Evolutionary conservation across 768 basidiomycete genomes (phyloP).

Genomic region (Trametes maxima): DNA sequence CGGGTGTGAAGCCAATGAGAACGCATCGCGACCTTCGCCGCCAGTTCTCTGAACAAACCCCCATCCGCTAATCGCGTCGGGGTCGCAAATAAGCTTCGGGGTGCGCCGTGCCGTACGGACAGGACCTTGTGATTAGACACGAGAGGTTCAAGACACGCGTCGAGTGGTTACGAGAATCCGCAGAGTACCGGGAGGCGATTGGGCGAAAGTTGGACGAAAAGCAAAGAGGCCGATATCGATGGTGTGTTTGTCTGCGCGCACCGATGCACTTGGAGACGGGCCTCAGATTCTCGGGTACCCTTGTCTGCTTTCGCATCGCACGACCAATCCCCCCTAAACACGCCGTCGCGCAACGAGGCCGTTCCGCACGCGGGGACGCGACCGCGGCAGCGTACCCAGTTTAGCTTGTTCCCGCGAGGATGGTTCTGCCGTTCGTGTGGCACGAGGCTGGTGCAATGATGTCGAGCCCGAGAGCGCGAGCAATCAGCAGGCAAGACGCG

Average conservation of each 20-base stretch:
- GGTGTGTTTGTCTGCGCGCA: background rate
- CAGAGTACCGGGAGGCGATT: background rate
- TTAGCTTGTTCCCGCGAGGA: background rate
- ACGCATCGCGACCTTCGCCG: too few relatives aligned
- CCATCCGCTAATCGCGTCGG: too few relatives aligned
- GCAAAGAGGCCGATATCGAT: conserved; percentile 8
- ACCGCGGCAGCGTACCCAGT: background rate
- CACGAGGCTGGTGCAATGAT: background rate
- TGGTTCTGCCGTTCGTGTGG: background rate
- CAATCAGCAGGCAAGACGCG: background rate
- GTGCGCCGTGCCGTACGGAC: background rate
- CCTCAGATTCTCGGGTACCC: background rate
- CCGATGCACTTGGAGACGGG: background rate
- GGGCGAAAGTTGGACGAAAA: background rate
- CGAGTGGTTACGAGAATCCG: background rate
- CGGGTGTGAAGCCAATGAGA: background rate
- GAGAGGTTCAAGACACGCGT: background rate
- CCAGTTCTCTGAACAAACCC: too few relatives aligned
- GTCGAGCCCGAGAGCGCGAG: background rate
- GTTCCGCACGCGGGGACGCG: background rate
- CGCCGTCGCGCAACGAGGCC: background rate
- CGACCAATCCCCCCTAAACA: background rate
- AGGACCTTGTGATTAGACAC: background rate
- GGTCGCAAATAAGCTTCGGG: background rate
- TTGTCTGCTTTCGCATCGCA: background rate